phyloP scores from a whole-genome alignment of 139 green algal species.

The Parachlorella kessleri region DNA sequence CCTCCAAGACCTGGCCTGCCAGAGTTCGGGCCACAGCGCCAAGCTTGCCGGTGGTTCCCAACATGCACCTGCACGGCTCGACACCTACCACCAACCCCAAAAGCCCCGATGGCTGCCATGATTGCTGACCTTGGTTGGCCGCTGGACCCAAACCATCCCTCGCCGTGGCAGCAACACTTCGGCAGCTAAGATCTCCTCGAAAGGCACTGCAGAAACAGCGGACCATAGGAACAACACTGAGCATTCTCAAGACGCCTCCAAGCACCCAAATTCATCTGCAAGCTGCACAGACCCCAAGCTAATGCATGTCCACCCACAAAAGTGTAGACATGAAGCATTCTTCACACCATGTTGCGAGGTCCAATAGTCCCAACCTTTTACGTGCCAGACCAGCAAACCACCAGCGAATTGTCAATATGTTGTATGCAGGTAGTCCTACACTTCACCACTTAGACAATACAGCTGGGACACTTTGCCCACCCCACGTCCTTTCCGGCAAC shows the following conservation, averaged over 20 bases:
- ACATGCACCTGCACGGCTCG: background rate
- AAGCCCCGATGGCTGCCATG: background rate
- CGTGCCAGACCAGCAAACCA: background rate
- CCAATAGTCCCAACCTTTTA: background rate
- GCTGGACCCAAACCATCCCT: background rate
- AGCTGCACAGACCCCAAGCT: too few relatives aligned
- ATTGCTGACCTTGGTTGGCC: background rate
- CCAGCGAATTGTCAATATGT: background rate
- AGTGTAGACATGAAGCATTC: background rate
- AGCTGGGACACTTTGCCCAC: background rate
- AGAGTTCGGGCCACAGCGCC: background rate
- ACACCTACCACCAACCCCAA: background rate
- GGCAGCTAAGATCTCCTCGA: conserved; percentile 16
- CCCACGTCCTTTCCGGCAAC: background rate
- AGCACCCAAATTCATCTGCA: too few relatives aligned
- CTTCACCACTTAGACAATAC: too few relatives aligned
- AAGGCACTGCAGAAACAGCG: background rate
- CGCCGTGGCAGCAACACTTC: background rate
- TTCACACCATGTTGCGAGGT: background rate
- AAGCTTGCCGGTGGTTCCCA: background rate
- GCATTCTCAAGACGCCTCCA: background rate
- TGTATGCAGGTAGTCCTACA: background rate
- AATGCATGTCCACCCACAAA: too few relatives aligned
- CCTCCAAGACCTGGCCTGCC: background rate
- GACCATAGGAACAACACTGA: background rate